Evolutionary conservation across 345 rosid species (phyloP).

Genomic region (Eucalyptus regnans): DNA sequence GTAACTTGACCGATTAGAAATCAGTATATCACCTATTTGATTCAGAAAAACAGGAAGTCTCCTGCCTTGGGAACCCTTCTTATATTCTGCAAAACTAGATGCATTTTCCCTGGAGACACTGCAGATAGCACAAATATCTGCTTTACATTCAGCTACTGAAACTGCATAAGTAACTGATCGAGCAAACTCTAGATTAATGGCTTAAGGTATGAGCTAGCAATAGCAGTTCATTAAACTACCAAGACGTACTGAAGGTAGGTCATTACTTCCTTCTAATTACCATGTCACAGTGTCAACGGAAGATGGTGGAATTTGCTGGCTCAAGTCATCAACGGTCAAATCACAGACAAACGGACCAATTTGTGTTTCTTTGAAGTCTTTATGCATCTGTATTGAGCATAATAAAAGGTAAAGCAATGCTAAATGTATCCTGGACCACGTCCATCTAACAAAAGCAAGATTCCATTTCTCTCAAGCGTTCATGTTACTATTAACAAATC

Average conservation of each 20-base stretch:
- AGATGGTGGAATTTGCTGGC: constrained; percentile 54
- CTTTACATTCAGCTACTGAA: constrained; percentile 13
- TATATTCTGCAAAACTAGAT: constrained; percentile 56
- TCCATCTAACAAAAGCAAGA: neutral
- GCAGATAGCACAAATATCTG: constrained; percentile 91
- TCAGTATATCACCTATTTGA: neutral
- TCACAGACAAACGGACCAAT: constrained; percentile 62
- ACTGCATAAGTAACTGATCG: neutral
- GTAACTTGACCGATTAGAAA: neutral
- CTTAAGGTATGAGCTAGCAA: neutral
- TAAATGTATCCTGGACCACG: neutral
- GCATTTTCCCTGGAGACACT: constrained; percentile 87
- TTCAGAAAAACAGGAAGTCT: neutral
- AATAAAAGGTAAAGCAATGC: neutral
- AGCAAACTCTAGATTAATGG: neutral
- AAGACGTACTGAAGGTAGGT: neutral
- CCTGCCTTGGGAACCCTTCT: constrained; percentile 64
- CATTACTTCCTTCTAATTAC: constrained; percentile 7
- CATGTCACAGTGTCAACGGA: constrained; percentile 68
- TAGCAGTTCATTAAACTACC: neutral
- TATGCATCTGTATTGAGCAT: constrained; percentile 45
- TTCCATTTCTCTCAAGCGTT: neutral
- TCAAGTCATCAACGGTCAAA: constrained; percentile 62
- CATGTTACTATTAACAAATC: neutral
- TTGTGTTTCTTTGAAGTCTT: constrained; percentile 47